A percentile compares a stretch with the other conserved stretches of the same genome.
Conservation (phyloP, 257 asterid species). For the Hygrophila difformis region DNA sequence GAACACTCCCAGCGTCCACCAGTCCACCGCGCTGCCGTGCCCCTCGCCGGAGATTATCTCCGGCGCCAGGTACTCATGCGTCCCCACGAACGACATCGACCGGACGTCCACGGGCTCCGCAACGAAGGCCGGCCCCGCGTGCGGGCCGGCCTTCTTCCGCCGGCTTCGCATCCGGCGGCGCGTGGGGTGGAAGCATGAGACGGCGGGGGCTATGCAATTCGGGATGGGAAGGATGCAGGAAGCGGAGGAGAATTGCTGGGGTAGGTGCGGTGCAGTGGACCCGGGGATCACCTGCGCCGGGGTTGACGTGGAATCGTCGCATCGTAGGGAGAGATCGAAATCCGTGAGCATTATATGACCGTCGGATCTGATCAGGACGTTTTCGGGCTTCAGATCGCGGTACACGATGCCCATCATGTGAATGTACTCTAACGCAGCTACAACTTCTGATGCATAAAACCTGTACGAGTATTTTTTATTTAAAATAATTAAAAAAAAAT, state of each 20-base stretch:
- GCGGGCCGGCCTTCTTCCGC: constrained; percentile 43
- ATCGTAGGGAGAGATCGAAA: constrained; percentile 56
- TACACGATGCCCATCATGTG: constrained; percentile 76
- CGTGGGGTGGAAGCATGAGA: constrained; percentile 52
- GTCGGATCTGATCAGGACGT: constrained; percentile 57
- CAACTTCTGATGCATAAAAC: constrained; percentile 64
- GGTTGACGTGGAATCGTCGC: constrained; percentile 54
- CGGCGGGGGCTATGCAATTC: constrained; percentile 57
- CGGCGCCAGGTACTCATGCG: constrained; percentile 78
- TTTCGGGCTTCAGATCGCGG: constrained; percentile 74
- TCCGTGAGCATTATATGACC: constrained; percentile 78
- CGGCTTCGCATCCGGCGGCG: constrained; percentile 35
- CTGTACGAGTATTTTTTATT: constrained; percentile 15
- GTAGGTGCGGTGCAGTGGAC: constrained; percentile 2
- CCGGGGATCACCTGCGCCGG: constrained; percentile 50
- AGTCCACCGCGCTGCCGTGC: constrained; percentile 71
- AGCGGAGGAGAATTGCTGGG: constrained; percentile 39
- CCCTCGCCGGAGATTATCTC: constrained; percentile 79
- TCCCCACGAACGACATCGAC: constrained; percentile 72
- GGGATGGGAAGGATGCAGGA: constrained; percentile 75
- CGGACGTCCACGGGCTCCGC: constrained; percentile 71
- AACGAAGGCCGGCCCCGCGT: constrained; percentile 46
- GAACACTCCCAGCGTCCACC: constrained; percentile 78
- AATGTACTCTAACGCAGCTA: constrained; percentile 57
- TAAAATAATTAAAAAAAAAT: too few species aligned